Base-by-base conservation (phyloP, 352 stramenopile genomes). In the Sclerospora graminicola region DNA sequence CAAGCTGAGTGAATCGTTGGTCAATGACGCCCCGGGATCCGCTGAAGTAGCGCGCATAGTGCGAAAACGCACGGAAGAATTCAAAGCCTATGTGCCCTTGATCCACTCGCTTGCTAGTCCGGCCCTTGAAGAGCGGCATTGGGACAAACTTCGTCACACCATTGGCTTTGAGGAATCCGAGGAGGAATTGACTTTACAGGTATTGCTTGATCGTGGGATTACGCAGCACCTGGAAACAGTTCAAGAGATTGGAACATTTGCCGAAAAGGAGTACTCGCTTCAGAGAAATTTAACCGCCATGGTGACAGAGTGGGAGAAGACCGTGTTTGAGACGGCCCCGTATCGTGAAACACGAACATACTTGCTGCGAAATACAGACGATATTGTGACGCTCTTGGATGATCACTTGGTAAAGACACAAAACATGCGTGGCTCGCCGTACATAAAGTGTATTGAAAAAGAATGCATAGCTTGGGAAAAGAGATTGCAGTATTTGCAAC, bases 321-420 rank as follows among this genome's bases (percentile, higher is more conserved):
- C 97, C 27, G 84, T 96, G 54, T 97, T 10, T n/a, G n/a, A n/a
- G n/a, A n/a, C n/a, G n/a, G 82, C 82, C 14, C 63, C 79, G 36
- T 97, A 98, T 52, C 91, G 95, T 8, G 82, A 95, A 39, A 96
- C 88, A 3, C 89, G 88, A 2, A 97, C 89, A 13, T 97, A 71
- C 48, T 46, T 98, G 2, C 59, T 94, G 24, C 71, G 82, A 5
- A 85, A 66, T 40, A 79, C 77, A 0, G 85, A 96, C 41, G 90
- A 97, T 26, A 95, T 98, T 40, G 72, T 97, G 16, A 75, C 88
- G 2, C 44, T 97, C 10, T 60, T 97, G 5, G 88, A 97, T 51
- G 91, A 97, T 34, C 91, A 97, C 41, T 61, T 97, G 2, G 87
- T 98, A 9, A 97, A 97, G 50, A 96, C 87, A 0, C 89, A 98